Conservation (phyloP, 495 filamentous ascomycete species). For the Penicillium parvum region DNA sequence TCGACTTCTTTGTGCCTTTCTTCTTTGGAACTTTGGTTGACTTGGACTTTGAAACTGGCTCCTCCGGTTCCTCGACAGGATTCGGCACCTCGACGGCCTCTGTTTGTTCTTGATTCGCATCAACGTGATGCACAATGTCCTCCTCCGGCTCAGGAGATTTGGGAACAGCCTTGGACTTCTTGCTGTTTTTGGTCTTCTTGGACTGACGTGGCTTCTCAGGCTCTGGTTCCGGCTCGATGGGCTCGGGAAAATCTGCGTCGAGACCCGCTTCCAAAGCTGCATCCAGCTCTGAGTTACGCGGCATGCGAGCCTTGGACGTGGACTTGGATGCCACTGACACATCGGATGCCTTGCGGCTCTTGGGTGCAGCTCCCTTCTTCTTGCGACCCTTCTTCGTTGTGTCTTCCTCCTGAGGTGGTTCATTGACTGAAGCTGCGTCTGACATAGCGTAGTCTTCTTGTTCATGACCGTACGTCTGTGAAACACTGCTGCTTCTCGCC, state of each 20-base stretch:
- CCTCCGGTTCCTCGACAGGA: conserved; percentile 20
- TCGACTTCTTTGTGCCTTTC: conserved; percentile 26
- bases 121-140: conserved; percentile 1
- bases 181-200: conserved; percentile 37
- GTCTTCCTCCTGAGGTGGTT: conserved; percentile 19
- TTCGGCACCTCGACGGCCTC: conserved; percentile 1
- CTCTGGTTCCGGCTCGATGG: conserved; percentile 23
- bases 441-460: conserved; percentile 17
- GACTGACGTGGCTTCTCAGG: conserved; percentile 27
- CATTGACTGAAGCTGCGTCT: conserved; percentile 23
- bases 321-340: conserved; percentile 44
- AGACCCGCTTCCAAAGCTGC: conserved; percentile 63
- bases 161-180: conserved; percentile 31
- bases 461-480: conserved; percentile 19
- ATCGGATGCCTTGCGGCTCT: conserved; percentile 50
- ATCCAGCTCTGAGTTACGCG: conserved; percentile 65
- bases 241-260: conserved; percentile 27
- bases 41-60: conserved; percentile 19
- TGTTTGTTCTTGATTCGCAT: conserved; percentile 2
- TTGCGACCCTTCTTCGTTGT: conserved; percentile 36
- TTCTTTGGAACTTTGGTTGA: conserved; percentile 22
- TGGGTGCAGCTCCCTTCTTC: conserved; percentile 39
- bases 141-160: conserved; percentile 9
- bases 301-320: conserved; percentile 32
- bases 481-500: conserved; percentile 42